Evolutionary conservation across 768 basidiomycete genomes (phyloP).

Genomic region (Vararia minispora): DNA sequence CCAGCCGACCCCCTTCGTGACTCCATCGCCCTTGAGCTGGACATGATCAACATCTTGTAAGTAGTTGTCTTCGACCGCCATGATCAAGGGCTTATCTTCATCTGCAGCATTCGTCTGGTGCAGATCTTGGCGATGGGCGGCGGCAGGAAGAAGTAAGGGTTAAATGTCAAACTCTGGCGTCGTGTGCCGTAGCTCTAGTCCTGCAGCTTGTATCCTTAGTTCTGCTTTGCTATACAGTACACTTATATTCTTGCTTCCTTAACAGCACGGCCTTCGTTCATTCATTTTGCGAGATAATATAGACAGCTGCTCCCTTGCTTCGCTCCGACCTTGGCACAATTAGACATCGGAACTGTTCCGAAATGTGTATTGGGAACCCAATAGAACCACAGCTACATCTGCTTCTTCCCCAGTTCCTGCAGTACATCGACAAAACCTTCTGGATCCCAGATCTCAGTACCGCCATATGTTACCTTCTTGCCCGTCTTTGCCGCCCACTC

Average conservation of each 20-base stretch:
- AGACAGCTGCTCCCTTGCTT: no score
- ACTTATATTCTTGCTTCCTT: no score
- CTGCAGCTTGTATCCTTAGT: conserved; percentile 2
- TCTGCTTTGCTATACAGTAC: no score
- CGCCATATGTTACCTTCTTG: conserved; percentile 86
- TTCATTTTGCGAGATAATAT: no score
- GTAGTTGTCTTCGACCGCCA: conserved; percentile 15
- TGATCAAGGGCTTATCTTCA: background rate
- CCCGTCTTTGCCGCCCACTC: conserved; percentile 85
- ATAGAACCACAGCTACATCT: no score
- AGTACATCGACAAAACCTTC: conserved; percentile 70
- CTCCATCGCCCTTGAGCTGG: conserved; percentile 67
- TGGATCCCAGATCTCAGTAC: conserved; percentile 91
- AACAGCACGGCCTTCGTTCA: no score
- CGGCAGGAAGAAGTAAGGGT: conserved; percentile 37
- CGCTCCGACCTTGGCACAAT: no score
- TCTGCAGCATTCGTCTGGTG: conserved; percentile 60
- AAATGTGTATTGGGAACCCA: no score
- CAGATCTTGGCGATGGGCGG: conserved; percentile 66
- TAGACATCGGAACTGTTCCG: no score
- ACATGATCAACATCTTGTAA: conserved; percentile 87
- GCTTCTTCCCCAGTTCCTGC: conserved; percentile 45
- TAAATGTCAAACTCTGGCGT: no score
- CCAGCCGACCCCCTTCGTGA: conserved; percentile 69
- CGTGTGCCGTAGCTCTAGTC: background rate